These are phyloP conservation scores for Talaromyces piceae DNA, from an alignment of 2,329 filamentous ascomycete genomes.

Conservation along the genomic window DNA sequence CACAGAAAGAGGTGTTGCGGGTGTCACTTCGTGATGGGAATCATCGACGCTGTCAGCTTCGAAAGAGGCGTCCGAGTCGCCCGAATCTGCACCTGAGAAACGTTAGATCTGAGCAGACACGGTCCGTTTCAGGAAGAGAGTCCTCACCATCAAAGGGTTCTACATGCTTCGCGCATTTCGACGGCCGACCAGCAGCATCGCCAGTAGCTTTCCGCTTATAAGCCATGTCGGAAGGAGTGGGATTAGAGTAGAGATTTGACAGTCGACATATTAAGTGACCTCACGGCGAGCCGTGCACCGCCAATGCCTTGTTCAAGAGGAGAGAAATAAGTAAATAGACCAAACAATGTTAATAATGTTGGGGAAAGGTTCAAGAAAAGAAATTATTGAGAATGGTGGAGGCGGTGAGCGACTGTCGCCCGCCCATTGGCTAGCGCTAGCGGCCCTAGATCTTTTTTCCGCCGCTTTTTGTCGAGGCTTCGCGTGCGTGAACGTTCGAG, in stretches of 20 bases:
- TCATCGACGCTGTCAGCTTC: slow-evolving; percentile 5
- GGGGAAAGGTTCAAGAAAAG: slow-evolving; percentile 13
- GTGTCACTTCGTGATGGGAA: slow-evolving; percentile 34
- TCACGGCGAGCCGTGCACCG: not conserved
- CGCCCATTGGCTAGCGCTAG: slow-evolving; percentile 4
- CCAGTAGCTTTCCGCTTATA: slow-evolving; percentile 28
- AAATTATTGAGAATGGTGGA: slow-evolving; percentile 23
- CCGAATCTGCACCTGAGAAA: slow-evolving; percentile 2
- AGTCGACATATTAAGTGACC: not conserved
- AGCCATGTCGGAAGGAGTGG: slow-evolving; percentile 20
- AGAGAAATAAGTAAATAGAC: too few relatives aligned
- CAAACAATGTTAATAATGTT: slow-evolving; percentile 3
- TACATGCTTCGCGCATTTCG: slow-evolving; percentile 25
- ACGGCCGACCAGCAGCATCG: slow-evolving; percentile 21
- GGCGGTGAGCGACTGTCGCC: slow-evolving; percentile 21
- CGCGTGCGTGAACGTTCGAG: not conserved
- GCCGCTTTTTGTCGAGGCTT: not conserved
- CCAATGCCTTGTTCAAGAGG: not conserved
- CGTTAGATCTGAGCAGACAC: not conserved
- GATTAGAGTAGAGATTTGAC: not conserved
- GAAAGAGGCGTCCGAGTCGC: not conserved
- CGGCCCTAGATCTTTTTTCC: slow-evolving; percentile 8
- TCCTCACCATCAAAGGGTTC: slow-evolving; percentile 18
- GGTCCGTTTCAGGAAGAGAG: not conserved
- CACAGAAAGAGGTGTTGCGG: slow-evolving; percentile 46